Evolutionary conservation across 2,329 filamentous ascomycete genomes (phyloP), one percentile per base, ranked within the genome.

Genomic region (Cladosporium sp.): DNA sequence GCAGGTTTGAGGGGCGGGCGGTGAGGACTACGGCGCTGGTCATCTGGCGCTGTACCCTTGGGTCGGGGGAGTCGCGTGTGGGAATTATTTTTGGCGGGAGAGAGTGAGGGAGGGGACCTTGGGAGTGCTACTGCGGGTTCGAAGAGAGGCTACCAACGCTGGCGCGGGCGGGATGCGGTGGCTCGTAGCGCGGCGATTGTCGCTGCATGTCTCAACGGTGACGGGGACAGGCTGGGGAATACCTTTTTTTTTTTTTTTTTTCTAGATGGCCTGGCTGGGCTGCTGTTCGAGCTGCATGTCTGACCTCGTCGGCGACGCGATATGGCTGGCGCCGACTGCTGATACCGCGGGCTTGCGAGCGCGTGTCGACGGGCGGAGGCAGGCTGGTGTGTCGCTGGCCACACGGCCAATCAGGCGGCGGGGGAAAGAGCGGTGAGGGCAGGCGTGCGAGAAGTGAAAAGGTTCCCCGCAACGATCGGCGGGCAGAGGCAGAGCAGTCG

Each of bases 401-500:
- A 18, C 8, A n/a, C 13, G n/a, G 19, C 48, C 48, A 50, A 50
- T 50, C 48, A 38, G 16, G 40, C n/a, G 16, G 32, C 28, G 9
- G 16, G 18, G 31, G 40, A 50, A 50, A 50, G 48, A 50, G 48
- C 48, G 48, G 48, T 50, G 48, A 50, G 48, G 35, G 31, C 43
- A 50, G 19, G 22, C 7, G 32, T 35, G 31, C 4, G 31, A n/a
- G 43, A 50, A 50, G 38, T 9, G 31, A 19, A 50, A 50, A 50
- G 38, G 48, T 40, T 43, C 48, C 48, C 48, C 48, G 48, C 48
- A 50, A 40, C 46, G 46, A 50, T 50, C 48, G 48, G 38, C 48
- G 40, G 31, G 48, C 42, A 42, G 40, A 40, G 22, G 22, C 22
- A 28, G 22, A 28, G 22, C 22, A 28, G 22, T 16, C 10, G 38